A percentile compares a stretch with the other conserved stretches of the same genome.
These are phyloP conservation scores for Epichloe hybrida DNA, from an alignment of 2,329 filamentous ascomycete species.

Conservation along the genomic window DNA sequence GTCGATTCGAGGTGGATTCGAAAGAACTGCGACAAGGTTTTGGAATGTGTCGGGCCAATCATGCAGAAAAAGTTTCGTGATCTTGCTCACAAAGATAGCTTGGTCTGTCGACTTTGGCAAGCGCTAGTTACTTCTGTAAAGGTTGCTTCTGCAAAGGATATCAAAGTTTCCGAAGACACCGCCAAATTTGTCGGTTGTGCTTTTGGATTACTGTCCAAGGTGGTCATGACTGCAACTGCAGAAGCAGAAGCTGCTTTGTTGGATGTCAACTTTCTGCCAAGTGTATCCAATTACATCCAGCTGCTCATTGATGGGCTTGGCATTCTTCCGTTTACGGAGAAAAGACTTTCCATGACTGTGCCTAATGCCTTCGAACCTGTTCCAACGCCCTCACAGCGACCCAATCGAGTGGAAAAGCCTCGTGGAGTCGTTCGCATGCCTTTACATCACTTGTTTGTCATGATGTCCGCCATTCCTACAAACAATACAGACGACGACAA, in stretches of 20 bases:
- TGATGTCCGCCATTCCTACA: constrained; percentile 39
- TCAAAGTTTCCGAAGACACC: constrained; percentile 76
- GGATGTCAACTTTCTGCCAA: constrained; percentile 38
- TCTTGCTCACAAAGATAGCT: constrained; percentile 45
- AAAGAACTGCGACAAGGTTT: constrained; percentile 51
- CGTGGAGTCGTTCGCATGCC: constrained; percentile 41
- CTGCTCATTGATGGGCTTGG: constrained; percentile 39
- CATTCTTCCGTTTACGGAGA: constrained; percentile 49
- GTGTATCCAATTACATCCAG: constrained; percentile 36
- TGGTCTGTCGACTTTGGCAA: constrained; percentile 41
- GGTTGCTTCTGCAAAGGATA: constrained; percentile 66
- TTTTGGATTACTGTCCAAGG: constrained; percentile 51
- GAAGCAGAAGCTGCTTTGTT: constrained; percentile 7
- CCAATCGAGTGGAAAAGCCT: constrained; percentile 36
- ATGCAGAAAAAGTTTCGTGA: constrained; percentile 49
- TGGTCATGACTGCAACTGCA: constrained; percentile 18
- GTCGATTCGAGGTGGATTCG: constrained; percentile 82
- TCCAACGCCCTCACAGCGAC: constrained; percentile 52
- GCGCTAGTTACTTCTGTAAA: constrained; percentile 49
- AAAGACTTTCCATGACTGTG: constrained; percentile 35
- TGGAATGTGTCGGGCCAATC: constrained; percentile 46
- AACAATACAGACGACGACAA: constrained; percentile 33
- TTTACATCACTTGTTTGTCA: constrained; percentile 50
- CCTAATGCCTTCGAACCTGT: constrained; percentile 47
- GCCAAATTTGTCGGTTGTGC: constrained; percentile 64